Base-by-base conservation (phyloP, 2,329 filamentous ascomycete species). In the Hypocreales sp. region DNA sequence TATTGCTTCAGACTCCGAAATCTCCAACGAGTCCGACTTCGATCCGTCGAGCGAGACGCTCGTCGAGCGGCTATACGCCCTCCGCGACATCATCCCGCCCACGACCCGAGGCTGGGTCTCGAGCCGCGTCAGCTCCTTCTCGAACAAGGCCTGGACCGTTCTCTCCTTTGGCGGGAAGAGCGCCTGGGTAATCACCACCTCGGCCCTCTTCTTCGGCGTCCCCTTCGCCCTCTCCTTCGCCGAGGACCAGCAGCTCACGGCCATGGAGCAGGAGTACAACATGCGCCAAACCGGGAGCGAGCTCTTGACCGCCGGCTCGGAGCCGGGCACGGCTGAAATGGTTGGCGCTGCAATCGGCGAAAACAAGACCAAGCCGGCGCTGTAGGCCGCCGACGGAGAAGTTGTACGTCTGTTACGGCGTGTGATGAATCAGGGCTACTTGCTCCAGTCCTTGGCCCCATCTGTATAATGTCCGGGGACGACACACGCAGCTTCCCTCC, bases 261-360 rank as follows among this genome's bases (percentile, higher is more conserved):
- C 93, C 64, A 92, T 94, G 83, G 90, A 98, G 72, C 75, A 84
- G 56, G 87, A 94, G 63, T 84, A 86, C 71, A 76, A 79, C 55
- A 90, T 93, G 82, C 79, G 90, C 55, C 82, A 93, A 69, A 72
- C 79, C 47, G 83, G 83, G 37, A 77, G 79, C 48, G 82, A 93
- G 50, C 50, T 72, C 20, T 45, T 73, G 34, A 69, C 65, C 9
- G 61, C 58, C 9, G 62, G 59, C 20, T 41, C 47, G 5, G 54
- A 51, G 27, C 45, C 45, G 28, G 54, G 46, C 34, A 68, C 64
- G 5, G 62, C 60, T 2, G 57, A 64, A 24, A 56, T 60, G 42
- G 48, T 69, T 22, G 56, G 57, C 24, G 58, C 59, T 5, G 63
- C 58, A 10, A 48, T 70, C n/a, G 62, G 60, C 20, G 49, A 52